Percentiles rank a stretch among this genome's conserved stretches.
Evolutionary conservation across 345 rosid genomes (phyloP).

Genomic region (Lumnitzera littorea): DNA sequence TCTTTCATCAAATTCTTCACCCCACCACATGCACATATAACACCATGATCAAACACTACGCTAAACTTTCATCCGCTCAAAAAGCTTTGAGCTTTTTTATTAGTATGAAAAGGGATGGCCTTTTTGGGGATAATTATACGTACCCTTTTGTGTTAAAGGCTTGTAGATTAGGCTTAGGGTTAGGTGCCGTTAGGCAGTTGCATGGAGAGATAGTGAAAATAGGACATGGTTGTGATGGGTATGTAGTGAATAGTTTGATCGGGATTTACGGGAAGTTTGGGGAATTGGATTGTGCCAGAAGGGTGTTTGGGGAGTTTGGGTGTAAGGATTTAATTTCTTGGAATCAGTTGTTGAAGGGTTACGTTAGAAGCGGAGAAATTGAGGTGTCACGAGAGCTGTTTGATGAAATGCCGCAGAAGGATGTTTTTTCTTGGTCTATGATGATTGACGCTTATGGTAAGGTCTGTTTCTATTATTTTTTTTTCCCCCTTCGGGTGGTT

Average conservation of each 20-base stretch:
- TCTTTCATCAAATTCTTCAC: conserved; percentile 20
- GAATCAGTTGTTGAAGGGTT: conserved; percentile 36
- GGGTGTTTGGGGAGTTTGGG: conserved; percentile 27
- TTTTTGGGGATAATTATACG: conserved; percentile 24
- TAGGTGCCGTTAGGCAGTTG: conserved; percentile 19
- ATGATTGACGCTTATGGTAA: conserved; percentile 38
- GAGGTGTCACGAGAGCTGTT: conserved; percentile 29
- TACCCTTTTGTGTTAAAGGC: conserved; percentile 37
- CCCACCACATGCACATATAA: conserved; percentile 26
- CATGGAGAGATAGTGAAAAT: conserved; percentile 35
- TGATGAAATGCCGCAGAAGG: conserved; percentile 33
- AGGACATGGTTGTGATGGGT: conserved; percentile 22
- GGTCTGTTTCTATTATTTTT: conserved; percentile 12
- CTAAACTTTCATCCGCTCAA: conserved; percentile 9
- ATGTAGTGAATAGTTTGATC: conserved; percentile 28
- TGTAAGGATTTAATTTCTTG: conserved; percentile 31
- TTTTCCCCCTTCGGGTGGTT: not conserved
- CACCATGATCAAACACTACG: conserved; percentile 25
- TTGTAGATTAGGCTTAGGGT: conserved; percentile 12
- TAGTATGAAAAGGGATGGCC: conserved; percentile 21
- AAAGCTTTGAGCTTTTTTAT: conserved; percentile 22
- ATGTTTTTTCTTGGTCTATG: conserved; percentile 34
- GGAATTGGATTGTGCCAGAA: conserved; percentile 17
- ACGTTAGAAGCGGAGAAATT: conserved; percentile 17
- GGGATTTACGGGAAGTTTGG: conserved; percentile 36